Evolutionary conservation across 805 yeast genomes (phyloP), one percentile per base, ranked within the genome.

Genomic region (Tetrapisispora fleetii): DNA sequence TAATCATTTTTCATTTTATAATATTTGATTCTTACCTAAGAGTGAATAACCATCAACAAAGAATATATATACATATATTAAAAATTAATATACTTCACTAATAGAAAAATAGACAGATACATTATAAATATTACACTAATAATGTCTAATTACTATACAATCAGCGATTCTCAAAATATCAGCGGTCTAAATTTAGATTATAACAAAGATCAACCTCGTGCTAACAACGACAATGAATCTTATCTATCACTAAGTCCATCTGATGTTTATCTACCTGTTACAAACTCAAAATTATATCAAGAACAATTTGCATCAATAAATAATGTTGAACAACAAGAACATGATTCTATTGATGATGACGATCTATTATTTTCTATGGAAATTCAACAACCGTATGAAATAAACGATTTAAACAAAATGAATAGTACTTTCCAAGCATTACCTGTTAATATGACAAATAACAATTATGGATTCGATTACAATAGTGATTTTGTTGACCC

Each of bases 311-410:
- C 13, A 30, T 28, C 36, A 33, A 18, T 22, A 14, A 42, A 22
- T n/a, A 22, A 24, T 16, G 19, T 19, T 10, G 32, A 42, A 35
- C 38, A 28, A 36, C 30, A 9, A 36, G 40, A 36, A 27, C 46
- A 37, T 18, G 37, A 37, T 37, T 7, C 4, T 4, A 32, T 9
- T 32, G 47, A 45, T 38, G 48, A 46, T 40, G 48, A 46, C n/a
- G 48, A 46, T 21, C 27, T 46, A 40, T 19, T 46, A 21, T 46
- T 46, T 30, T 46, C 48, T 17, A 17, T 46, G 27, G 48, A 46
- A 37, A 35, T 46, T 7, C 48, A 40, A 36, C 45, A 46, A 40
- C 48, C 45, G 19, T 38, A 30, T n/a, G 37, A 37, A 38, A 2
- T 24, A 16, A 45, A 45, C 21, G 18, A 45, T 21, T 7, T 38